A percentile compares a stretch with the other conserved stretches of the same genome.
Conservation (phyloP, 768 basidiomycete genomes). For the Rhizopogon salebrosus region DNA sequence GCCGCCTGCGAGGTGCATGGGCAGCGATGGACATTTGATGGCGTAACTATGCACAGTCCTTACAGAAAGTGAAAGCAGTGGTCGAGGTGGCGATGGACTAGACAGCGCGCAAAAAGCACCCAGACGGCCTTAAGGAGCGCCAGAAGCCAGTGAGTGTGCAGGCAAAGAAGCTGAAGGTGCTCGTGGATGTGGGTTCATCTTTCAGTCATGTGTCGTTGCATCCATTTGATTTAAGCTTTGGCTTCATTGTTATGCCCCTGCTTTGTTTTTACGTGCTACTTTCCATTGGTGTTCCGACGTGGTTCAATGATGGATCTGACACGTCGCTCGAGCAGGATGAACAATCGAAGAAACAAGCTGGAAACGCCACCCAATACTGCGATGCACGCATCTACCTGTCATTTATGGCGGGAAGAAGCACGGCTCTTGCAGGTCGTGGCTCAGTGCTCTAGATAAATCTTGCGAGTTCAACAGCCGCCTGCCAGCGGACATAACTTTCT, state of each 20-base stretch:
- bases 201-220: neutral
- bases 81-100: too few species aligned
- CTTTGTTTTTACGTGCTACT: neutral
- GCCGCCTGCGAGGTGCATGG: too few species aligned
- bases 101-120: slow-evolving; percentile 60
- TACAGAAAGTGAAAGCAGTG: too few species aligned
- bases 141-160: slow-evolving; percentile 77
- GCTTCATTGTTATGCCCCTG: neutral
- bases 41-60: too few species aligned
- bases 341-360: slow-evolving; percentile 53
- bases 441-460: too few species aligned
- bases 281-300: neutral
- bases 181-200: slow-evolving; percentile 61
- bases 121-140: slow-evolving; percentile 79
- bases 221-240: neutral
- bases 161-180: slow-evolving; percentile 82
- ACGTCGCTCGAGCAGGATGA: slow-evolving; percentile 44
- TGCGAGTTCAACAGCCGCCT: too few species aligned
- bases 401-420: too few species aligned
- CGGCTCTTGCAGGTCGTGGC: too few species aligned
- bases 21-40: too few species aligned
- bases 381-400: too few species aligned
- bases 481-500: too few species aligned
- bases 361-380: slow-evolving; percentile 64
- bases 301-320: neutral